These are phyloP conservation scores for Chytriomyces sp. DNA, from an alignment of 192 early-diverging fungal species.

Conservation along the genomic window DNA sequence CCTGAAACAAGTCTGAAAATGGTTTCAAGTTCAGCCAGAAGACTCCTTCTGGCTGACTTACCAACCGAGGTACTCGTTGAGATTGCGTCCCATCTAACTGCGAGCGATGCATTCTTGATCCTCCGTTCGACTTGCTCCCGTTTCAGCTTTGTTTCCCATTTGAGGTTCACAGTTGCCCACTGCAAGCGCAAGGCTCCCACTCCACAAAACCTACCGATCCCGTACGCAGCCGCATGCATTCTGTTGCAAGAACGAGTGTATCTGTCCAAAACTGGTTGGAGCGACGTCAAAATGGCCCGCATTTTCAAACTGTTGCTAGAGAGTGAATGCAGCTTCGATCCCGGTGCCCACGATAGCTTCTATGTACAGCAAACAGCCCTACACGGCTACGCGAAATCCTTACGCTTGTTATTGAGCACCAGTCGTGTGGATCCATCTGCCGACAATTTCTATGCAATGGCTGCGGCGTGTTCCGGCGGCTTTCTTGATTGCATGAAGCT, in stretches of 20 bases:
- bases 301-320: not conserved
- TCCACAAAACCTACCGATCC: not conserved
- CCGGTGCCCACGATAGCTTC: not conserved
- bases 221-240: not conserved
- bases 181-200: too few relatives aligned
- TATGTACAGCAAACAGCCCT: not conserved
- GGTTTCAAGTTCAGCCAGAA: not conserved
- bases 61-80: not conserved
- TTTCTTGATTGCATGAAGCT: too few relatives aligned
- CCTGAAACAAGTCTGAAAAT: not conserved
- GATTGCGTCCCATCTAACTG: not conserved
- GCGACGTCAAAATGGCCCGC: not conserved
- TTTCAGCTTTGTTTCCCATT: not conserved
- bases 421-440: not conserved
- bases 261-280: not conserved
- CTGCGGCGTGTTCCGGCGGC: too few relatives aligned
- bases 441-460: constrained; percentile 11
- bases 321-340: not conserved
- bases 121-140: not conserved
- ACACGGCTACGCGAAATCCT: not conserved
- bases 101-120: not conserved
- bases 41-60: not conserved
- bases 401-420: not conserved
- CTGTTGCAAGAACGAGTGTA: not conserved
- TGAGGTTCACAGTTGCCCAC: too few relatives aligned